phyloP scores from a whole-genome alignment of 1,284 basidiomycete genomes.

The Porogramme epimiltina region DNA sequence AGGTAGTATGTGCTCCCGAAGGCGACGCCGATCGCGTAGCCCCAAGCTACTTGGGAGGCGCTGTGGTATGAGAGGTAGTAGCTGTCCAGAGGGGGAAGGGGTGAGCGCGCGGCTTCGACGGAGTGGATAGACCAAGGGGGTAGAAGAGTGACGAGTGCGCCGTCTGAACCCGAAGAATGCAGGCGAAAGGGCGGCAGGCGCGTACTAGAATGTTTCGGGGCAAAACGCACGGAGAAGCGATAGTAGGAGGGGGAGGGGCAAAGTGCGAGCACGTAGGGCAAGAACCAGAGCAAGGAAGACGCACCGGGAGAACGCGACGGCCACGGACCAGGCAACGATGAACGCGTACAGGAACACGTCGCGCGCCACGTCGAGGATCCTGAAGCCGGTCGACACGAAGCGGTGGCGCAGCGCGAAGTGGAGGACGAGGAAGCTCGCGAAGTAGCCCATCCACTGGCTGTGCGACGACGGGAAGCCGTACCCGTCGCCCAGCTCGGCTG shows the following conservation, averaged over 20 bases:
- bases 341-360: slow-evolving; percentile 49
- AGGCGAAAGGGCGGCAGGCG: no score
- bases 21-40: slow-evolving; percentile 62
- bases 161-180: no score
- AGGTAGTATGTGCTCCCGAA: slow-evolving; percentile 63
- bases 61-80: slow-evolving; percentile 78
- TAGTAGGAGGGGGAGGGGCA: no score
- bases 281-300: slow-evolving; percentile 13
- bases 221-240: no score
- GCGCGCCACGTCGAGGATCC: slow-evolving; percentile 51
- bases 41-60: slow-evolving; percentile 71
- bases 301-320: slow-evolving; percentile 82
- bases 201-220: no score
- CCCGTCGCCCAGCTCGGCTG: slow-evolving; percentile 67
- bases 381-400: slow-evolving; percentile 55
- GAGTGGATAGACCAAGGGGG: no score
- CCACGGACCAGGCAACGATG: slow-evolving; percentile 54
- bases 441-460: slow-evolving; percentile 89
- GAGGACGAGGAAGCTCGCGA: slow-evolving; percentile 72
- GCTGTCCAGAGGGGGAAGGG: slow-evolving; percentile 40
- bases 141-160: no score
- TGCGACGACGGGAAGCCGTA: slow-evolving; percentile 90
- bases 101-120: background rate
- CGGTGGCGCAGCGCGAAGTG: slow-evolving; percentile 75
- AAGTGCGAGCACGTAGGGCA: background rate